Percentiles rank a stretch among this genome's conserved stretches.
Conservation (phyloP, 1,284 basidiomycete genomes). For the Takashimella koratensis region DNA sequence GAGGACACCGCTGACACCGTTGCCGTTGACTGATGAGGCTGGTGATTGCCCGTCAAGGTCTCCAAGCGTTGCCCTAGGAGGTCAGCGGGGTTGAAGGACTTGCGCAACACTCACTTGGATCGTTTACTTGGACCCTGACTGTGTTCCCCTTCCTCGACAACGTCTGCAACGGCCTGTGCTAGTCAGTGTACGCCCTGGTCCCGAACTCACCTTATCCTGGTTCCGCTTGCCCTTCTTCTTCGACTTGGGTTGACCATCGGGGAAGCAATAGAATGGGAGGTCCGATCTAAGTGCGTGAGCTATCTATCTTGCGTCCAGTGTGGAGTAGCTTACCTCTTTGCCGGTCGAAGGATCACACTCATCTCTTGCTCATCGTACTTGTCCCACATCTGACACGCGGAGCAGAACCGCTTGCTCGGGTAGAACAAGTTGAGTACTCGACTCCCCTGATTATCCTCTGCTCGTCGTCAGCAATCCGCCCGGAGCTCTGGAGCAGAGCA, state of each 20-base stretch:
- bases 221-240: conserved; percentile 44
- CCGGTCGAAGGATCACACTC: conserved; percentile 91
- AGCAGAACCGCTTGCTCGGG: conserved; percentile 94
- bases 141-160: conserved; percentile 30
- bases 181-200: conserved; percentile 5
- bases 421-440: conserved; percentile 93
- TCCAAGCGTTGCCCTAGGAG: no score
- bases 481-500: conserved; percentile 2
- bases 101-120: conserved; percentile 40
- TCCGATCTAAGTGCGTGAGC: conserved; percentile 26
- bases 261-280: conserved; percentile 42
- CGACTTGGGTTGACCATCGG: conserved; percentile 40
- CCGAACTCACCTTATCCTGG: conserved; percentile 32
- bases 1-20: not conserved
- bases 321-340: conserved; percentile 72
- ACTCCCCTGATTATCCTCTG: conserved; percentile 41
- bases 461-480: conserved; percentile 3
- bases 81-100: no score
- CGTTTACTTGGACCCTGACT: conserved; percentile 43
- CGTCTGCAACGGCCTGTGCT: conserved; percentile 17
- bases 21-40: not conserved
- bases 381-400: conserved; percentile 93
- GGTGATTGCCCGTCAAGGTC: no score
- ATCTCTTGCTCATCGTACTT: conserved; percentile 88
- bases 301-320: not conserved